A percentile compares a stretch with the other conserved stretches of the same genome.
phyloP scores from a whole-genome alignment of 2,329 filamentous ascomycete species.

The Exophiala sideris region DNA sequence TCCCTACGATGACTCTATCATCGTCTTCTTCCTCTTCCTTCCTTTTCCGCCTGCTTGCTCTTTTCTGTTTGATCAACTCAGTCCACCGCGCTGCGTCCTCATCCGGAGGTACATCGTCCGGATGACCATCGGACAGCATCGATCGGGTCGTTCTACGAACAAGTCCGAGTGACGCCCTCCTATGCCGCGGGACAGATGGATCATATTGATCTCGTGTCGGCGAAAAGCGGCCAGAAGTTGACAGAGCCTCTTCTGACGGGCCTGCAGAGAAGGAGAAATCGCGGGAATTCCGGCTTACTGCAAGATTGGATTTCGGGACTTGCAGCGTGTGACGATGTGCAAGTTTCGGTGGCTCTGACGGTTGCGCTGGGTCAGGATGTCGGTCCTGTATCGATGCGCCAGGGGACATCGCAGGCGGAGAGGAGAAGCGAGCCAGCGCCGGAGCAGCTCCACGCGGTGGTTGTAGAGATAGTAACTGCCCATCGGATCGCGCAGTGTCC shows the following conservation, averaged over 20 bases:
- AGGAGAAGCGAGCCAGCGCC: slow-evolving; percentile 38
- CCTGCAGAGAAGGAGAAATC: slow-evolving; percentile 54
- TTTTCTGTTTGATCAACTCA: slow-evolving; percentile 86
- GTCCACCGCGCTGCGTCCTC: slow-evolving; percentile 91
- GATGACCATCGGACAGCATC: slow-evolving; percentile 75
- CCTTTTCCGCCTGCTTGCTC: slow-evolving; percentile 78
- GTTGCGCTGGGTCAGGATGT: slow-evolving; percentile 39
- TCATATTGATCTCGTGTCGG: slow-evolving; percentile 49
- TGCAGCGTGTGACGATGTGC: slow-evolving; percentile 86
- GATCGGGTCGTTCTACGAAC: slow-evolving; percentile 78
- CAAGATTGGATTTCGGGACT: slow-evolving; percentile 66
- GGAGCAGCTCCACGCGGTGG: slow-evolving; percentile 3
- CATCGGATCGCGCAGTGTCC: slow-evolving; percentile 28
- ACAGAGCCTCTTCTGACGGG: slow-evolving; percentile 57
- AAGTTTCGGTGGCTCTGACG: slow-evolving; percentile 57
- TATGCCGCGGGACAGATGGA: slow-evolving; percentile 46
- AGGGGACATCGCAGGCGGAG: slow-evolving; percentile 56
- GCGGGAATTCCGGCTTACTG: slow-evolving; percentile 61
- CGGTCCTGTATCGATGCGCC: slow-evolving; percentile 37
- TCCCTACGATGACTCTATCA: slow-evolving; percentile 76
- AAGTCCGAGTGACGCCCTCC: slow-evolving; percentile 76
- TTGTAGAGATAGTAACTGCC: slow-evolving; percentile 3
- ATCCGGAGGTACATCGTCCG: slow-evolving; percentile 80
- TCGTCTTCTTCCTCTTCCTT: slow-evolving; percentile 91
- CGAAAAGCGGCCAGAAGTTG: slow-evolving; percentile 78